A percentile compares a stretch with the other conserved stretches of the same genome.
Evolutionary conservation across 2,329 filamentous ascomycete genomes (phyloP).

Genomic region (Claviceps paspali): DNA sequence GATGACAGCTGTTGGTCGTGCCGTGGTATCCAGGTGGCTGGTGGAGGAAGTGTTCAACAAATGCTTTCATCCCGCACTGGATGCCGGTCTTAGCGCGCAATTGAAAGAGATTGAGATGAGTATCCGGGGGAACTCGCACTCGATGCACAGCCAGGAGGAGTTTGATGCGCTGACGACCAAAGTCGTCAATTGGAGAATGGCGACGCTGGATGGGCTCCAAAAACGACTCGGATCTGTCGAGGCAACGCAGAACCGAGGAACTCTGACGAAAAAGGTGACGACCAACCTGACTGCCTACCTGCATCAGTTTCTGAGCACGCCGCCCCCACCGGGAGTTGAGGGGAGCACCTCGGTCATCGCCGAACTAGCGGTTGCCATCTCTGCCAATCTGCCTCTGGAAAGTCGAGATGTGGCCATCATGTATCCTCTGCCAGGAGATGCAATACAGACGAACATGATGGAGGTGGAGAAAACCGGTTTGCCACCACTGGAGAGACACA

Average conservation of each 20-base stretch:
- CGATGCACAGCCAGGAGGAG: constrained; percentile 66
- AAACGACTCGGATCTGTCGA: constrained; percentile 51
- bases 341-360: constrained; percentile 86
- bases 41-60: constrained; percentile 82
- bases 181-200: constrained; percentile 82
- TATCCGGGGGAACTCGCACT: constrained; percentile 63
- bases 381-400: constrained; percentile 75
- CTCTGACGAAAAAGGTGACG: constrained; percentile 57
- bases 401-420: constrained; percentile 79
- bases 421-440: constrained; percentile 66
- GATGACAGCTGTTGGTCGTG: constrained; percentile 90
- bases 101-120: constrained; percentile 80
- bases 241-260: constrained; percentile 48
- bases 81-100: constrained; percentile 57
- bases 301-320: constrained; percentile 58
- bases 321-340: constrained; percentile 66
- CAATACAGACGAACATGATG: constrained; percentile 61
- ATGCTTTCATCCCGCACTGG: constrained; percentile 82
- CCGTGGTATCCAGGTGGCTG: constrained; percentile 78
- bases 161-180: constrained; percentile 77
- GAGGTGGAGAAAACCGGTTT: constrained; percentile 64
- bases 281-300: constrained; percentile 53
- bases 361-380: constrained; percentile 75
- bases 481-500: constrained; percentile 40
- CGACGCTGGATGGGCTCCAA: constrained; percentile 81